phyloP scores from a whole-genome alignment of 129 eudicot genomes.

The Smallanthus sonchifolius region DNA sequence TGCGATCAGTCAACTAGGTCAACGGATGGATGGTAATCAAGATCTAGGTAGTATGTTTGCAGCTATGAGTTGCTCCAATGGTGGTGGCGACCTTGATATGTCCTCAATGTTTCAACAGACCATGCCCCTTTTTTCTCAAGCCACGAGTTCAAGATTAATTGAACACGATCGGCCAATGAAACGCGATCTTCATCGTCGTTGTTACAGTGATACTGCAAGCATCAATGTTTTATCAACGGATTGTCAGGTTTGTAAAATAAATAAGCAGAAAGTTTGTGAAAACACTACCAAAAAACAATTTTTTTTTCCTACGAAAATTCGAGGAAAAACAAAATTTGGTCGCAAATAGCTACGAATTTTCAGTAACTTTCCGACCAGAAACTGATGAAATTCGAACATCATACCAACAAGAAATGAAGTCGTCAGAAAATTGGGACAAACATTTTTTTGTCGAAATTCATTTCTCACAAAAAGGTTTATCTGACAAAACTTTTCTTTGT shows the following conservation, averaged over 20 bases:
- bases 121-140: constrained; percentile 87
- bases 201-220: constrained; percentile 27
- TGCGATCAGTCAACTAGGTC: constrained; percentile 70
- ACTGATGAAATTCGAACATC: no score
- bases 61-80: constrained; percentile 32
- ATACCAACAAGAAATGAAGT: no score
- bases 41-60: constrained; percentile 63
- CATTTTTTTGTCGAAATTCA: no score
- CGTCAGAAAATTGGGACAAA: no score
- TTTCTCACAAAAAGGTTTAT: no score
- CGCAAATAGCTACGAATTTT: no score
- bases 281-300: not conserved
- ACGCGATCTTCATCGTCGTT: constrained; percentile 26
- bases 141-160: constrained; percentile 35
- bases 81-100: constrained; percentile 50
- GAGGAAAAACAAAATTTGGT: no score
- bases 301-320: not conserved
- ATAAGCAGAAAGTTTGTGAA: not conserved
- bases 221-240: constrained; percentile 11
- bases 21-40: constrained; percentile 53
- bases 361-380: no score
- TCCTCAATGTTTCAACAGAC: constrained; percentile 77
- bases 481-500: no score
- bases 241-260: constrained; percentile 24
- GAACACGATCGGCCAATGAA: constrained; percentile 15